Evolutionary conservation across 192 early-diverging fungal species (phyloP), one percentile per base, ranked within the genome.

Genomic region (Umbelopsis sp.): DNA sequence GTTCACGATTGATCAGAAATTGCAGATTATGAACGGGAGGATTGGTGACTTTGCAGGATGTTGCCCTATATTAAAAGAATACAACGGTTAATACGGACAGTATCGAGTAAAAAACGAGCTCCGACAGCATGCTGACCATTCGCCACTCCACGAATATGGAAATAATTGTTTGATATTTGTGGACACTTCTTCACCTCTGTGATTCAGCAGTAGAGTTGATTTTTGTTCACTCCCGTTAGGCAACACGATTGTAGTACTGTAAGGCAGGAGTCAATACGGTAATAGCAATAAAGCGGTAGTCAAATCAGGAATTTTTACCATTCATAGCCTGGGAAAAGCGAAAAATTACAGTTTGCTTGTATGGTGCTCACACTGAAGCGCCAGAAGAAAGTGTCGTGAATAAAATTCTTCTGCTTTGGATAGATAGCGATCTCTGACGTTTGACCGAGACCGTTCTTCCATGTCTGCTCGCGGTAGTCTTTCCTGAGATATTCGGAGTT

Each of bases 381-480:
- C 89, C 89, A 90, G 38, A 87, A 65, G 71, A 90, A 90, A 2
- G 76, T 69, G 26, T 90, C 89, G 38, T 71, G 71, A 66, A 71
- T 68, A 54, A 74, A 82, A 67, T 88, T 70, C 12, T 74, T 69
- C 21, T 68, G 41, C 3, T 76, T 68, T 24, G 88, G 89, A 68
- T 80, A 74, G 16, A 90, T 90, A 12, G 83, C 77, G 25, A 90
- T 86, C 54, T 90, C 82, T 25, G 70, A 47, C 16, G 89, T 90
- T 59, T 74, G 78, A n/a, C 89, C 89, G 1, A 90, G 77, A 7
- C 89, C 89, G 70, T 90, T 90, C 71, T 90, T 88, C 89, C 88
- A 90, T 34, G 74, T 21, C 25, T 78, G 72, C 26, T 66, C 68
- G 21, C 45, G 51, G 49, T 78, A 70, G 49, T 71, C 66, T 25